Base-by-base conservation (phyloP, 1,139 yeast species). In the Saccharomycopsis phalli region DNA sequence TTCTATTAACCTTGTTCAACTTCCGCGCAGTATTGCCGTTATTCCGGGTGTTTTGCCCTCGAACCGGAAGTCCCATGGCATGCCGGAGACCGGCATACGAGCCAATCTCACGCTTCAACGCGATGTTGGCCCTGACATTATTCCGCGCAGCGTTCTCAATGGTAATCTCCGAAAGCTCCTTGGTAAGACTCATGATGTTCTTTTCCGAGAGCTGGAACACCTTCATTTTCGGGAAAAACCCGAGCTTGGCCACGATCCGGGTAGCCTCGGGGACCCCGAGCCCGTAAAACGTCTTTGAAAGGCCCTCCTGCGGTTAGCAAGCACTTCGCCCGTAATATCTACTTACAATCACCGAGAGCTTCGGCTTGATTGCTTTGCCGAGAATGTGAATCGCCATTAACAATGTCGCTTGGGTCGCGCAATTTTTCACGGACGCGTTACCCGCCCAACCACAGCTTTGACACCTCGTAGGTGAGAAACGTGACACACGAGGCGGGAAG, bases 171-270 rank as follows among this genome's bases (percentile, higher is more conserved):
- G 94, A 76, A 39, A 91, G 68, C 56, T 91, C 96, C 59, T 87
- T 88, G 37, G 95, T 81, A 34, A 91, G 69, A 32, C 83, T 76
- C 72, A 91, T 72, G 38, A 87, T 72, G 54, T 87, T 94, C 35
- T 88, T 84, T 60, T 91, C 98, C 23, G 81, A 68, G 36, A 91
- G 71, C 60, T 91, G 94, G 58, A 84, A 91, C 84, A 91, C 81
- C 62, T 94, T 76, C 94, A 88, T 87, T 58, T 74, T 70, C 31
- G 97, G 97, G 56, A 88, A 91, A 44, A 91, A 72, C 7, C 95
- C 95, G 20, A 91, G 75, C 57, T 77, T 83, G 34, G 97, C 80
- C 60, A 96, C 86, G 41, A 93, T 67, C 53, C 69, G 67, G 49
- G 74, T 75, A 2, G 96, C 91, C n/a, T 83, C 76, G 41, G 66